Percentiles rank a stretch among this genome's conserved stretches.
Evolutionary conservation across 2,329 filamentous ascomycete species (phyloP).

Genomic region (Pyrenophora graminea): DNA sequence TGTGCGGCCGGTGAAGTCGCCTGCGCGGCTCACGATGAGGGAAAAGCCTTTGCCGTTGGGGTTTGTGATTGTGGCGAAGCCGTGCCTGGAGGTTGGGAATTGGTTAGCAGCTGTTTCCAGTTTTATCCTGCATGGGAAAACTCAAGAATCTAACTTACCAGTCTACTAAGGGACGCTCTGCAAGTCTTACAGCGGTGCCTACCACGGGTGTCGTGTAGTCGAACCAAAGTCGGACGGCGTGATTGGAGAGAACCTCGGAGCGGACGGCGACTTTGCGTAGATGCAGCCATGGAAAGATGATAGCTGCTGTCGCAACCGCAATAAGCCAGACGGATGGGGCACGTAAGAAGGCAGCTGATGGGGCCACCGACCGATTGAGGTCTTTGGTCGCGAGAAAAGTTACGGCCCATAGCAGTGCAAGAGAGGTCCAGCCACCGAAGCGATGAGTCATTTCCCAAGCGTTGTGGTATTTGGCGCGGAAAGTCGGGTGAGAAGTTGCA

Average conservation of each 20-base stretch:
- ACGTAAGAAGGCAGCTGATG: constrained; percentile 28
- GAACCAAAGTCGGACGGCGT: constrained; percentile 70
- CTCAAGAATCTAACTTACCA: constrained; percentile 15
- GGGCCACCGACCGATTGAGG: constrained; percentile 19
- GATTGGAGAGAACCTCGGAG: constrained; percentile 70
- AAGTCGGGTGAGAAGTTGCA: constrained; percentile 34
- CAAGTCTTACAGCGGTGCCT: constrained; percentile 38
- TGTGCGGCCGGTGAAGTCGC: constrained; percentile 45
- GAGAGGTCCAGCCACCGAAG: constrained; percentile 44
- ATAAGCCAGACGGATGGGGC: constrained; percentile 68
- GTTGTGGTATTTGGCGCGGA: constrained; percentile 41
- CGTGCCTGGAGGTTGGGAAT: constrained; percentile 22
- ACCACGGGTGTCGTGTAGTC: constrained; percentile 41
- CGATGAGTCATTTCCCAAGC: constrained; percentile 44
- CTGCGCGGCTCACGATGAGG: constrained; percentile 45
- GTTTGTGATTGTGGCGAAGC: constrained; percentile 48
- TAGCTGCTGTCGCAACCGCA: constrained; percentile 64
- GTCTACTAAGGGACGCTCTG: constrained; percentile 39
- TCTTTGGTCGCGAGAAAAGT: constrained; percentile 34
- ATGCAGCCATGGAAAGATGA: constrained; percentile 74
- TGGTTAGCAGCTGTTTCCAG: too few species aligned
- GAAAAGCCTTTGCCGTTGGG: constrained; percentile 38
- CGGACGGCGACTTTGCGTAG: constrained; percentile 70
- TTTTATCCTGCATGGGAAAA: too few species aligned
- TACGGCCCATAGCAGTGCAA: constrained; percentile 42